Evolutionary conservation across 495 filamentous ascomycete species (phyloP).

Genomic region (Tuber brumale): DNA sequence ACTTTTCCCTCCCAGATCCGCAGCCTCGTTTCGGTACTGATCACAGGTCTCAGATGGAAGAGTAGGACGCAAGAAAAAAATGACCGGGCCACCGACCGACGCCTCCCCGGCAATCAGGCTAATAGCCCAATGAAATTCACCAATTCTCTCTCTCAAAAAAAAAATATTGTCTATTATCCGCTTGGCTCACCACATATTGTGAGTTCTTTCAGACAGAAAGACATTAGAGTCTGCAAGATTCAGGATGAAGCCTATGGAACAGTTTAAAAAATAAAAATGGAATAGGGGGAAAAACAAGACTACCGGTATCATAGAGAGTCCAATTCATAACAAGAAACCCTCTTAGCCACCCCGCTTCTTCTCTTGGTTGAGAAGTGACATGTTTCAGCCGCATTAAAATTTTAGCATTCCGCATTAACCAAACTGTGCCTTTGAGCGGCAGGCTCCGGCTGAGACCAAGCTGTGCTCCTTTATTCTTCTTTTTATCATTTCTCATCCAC

Average conservation of each 20-base stretch:
- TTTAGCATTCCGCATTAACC: not conserved
- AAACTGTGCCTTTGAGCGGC: not conserved
- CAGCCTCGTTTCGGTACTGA: no score
- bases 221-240: not conserved
- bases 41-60: no score
- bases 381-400: not conserved
- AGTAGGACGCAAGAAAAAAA: no score
- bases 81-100: no score
- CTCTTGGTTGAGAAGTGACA: not conserved
- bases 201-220: not conserved
- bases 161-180: not conserved
- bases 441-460: not conserved
- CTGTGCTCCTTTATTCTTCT: not conserved
- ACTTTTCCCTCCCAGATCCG: no score
- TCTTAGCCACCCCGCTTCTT: not conserved
- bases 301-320: no score
- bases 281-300: not conserved
- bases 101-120: not conserved
- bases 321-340: not conserved
- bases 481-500: not conserved
- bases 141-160: no score
- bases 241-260: not conserved
- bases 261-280: not conserved
- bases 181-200: not conserved
- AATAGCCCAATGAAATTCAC: not conserved